These are phyloP conservation scores for Coemansia sp. DNA, from an alignment of 192 early-diverging fungal species.

Conservation along the genomic window DNA sequence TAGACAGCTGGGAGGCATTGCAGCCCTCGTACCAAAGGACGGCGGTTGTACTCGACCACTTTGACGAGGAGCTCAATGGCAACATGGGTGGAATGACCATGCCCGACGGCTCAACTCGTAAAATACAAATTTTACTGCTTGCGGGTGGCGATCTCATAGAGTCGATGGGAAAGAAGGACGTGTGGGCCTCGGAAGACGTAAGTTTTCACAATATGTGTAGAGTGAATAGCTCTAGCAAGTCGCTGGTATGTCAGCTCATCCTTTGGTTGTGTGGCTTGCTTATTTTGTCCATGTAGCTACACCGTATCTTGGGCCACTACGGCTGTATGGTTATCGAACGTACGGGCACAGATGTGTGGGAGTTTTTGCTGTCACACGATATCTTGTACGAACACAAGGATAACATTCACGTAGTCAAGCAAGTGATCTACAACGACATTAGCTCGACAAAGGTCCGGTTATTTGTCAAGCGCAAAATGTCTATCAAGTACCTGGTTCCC, in stretches of 20 bases:
- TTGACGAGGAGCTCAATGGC: constrained; percentile 85
- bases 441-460: constrained; percentile 94
- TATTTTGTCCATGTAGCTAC: constrained; percentile 54
- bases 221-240: not conserved
- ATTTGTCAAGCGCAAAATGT: constrained; percentile 92
- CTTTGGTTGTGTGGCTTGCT: not conserved
- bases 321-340: constrained; percentile 97
- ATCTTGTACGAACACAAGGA: constrained; percentile 85
- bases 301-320: constrained; percentile 87
- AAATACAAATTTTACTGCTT: constrained; percentile 86
- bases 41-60: constrained; percentile 91
- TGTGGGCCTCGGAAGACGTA: constrained; percentile 85
- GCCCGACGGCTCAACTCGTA: constrained; percentile 49
- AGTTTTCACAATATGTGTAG: constrained; percentile 10
- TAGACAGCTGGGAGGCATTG: constrained; percentile 91
- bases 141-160: constrained; percentile 97
- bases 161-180: constrained; percentile 87
- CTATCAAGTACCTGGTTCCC: constrained; percentile 92
- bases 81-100: constrained; percentile 66
- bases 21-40: constrained; percentile 83
- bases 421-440: constrained; percentile 97
- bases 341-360: constrained; percentile 90
- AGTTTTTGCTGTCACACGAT: constrained; percentile 89
- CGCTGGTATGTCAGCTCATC: not conserved
- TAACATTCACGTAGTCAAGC: constrained; percentile 92